phyloP scores from a whole-genome alignment of 306 rosid genomes.

The Vigna unguiculata region DNA sequence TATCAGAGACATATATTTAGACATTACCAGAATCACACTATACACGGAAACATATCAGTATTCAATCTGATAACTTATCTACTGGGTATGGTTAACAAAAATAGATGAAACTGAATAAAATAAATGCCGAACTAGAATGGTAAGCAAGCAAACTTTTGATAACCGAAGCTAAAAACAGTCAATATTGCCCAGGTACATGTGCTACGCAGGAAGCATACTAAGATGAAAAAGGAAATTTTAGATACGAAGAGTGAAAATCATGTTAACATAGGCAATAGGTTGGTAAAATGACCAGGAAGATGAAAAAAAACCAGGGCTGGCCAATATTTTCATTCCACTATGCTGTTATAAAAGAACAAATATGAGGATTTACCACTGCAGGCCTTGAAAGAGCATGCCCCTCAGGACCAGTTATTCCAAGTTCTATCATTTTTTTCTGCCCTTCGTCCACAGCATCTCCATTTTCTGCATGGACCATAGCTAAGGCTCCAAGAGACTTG shows the following conservation, averaged over 20 bases:
- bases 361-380: slow-evolving; percentile 63
- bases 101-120: slow-evolving; percentile 14
- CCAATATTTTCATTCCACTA: slow-evolving; percentile 15
- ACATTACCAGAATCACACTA: slow-evolving; percentile 32
- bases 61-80: slow-evolving; percentile 24
- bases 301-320: slow-evolving; percentile 14
- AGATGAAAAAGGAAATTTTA: slow-evolving; percentile 17
- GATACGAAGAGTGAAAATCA: background rate
- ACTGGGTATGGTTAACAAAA: slow-evolving; percentile 17
- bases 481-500: slow-evolving; percentile 96
- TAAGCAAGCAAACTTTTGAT: slow-evolving; percentile 6
- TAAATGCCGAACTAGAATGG: slow-evolving; percentile 2
- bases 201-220: background rate
- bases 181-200: slow-evolving; percentile 5
- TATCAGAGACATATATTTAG: slow-evolving; percentile 8
- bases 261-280: background rate
- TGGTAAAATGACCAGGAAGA: background rate
- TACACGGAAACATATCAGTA: background rate
- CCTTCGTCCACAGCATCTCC: slow-evolving; percentile 94
- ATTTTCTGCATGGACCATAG: slow-evolving; percentile 99
- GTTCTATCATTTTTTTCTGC: slow-evolving; percentile 88
- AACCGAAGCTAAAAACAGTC: slow-evolving; percentile 25
- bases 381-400: slow-evolving; percentile 97
- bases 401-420: slow-evolving; percentile 96
- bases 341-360: slow-evolving; percentile 2